These are phyloP conservation scores for Colletotrichum caudatum DNA, from an alignment of 2,329 filamentous ascomycete genomes.

Conservation along the genomic window DNA sequence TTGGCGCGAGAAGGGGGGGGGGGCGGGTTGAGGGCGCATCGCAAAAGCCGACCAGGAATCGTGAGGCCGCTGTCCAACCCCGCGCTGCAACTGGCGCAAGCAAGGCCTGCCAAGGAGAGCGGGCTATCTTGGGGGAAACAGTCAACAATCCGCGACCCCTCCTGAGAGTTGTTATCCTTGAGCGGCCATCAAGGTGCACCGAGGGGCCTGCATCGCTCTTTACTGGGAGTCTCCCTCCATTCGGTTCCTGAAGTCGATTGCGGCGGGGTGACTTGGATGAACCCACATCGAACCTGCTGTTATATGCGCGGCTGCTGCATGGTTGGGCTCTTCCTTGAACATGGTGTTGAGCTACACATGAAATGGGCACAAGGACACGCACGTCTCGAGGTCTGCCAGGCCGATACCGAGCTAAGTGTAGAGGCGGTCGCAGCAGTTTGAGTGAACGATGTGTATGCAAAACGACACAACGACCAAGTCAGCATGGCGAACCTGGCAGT, in stretches of 20 bases:
- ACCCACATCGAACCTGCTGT: not conserved
- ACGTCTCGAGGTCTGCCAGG: not conserved
- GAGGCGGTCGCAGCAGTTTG: not conserved
- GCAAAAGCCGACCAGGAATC: not conserved
- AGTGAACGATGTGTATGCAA: not conserved
- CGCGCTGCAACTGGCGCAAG: not conserved
- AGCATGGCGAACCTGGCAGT: not conserved
- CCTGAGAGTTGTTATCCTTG: not conserved
- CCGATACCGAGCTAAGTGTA: not conserved
- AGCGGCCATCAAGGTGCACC: slow-evolving; percentile 5
- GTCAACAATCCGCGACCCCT: not conserved
- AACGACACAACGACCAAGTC: not conserved
- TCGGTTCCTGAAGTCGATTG: not conserved
- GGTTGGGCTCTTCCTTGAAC: not conserved
- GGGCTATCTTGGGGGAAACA: not conserved
- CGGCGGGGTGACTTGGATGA: not conserved
- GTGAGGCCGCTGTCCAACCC: not conserved
- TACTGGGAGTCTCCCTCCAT: not conserved
- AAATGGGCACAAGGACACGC: not conserved
- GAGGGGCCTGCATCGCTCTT: not conserved
- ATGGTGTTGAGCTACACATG: not conserved
- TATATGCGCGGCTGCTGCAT: not conserved
- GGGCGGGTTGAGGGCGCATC: not conserved
- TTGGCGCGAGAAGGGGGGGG: not conserved
- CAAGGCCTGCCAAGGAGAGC: not conserved